These are phyloP conservation scores for Truncatella angustata DNA, from an alignment of 2,329 filamentous ascomycete species.

Conservation along the genomic window DNA sequence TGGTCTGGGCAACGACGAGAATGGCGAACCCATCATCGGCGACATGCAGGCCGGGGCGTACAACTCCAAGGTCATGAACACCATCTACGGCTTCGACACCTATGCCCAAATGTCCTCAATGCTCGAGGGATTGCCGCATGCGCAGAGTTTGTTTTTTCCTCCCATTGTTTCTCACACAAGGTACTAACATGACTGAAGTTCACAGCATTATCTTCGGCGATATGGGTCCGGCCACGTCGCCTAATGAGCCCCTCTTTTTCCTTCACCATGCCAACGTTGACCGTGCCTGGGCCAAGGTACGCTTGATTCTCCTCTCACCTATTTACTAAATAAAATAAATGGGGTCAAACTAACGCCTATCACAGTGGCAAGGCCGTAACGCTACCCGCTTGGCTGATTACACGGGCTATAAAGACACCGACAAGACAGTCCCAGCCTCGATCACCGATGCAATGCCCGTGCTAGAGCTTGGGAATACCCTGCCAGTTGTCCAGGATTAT, in stretches of 20 bases:
- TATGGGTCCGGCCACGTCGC: slow-evolving; percentile 13
- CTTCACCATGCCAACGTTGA: slow-evolving; percentile 25
- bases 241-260: slow-evolving; percentile 23
- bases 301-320: not conserved
- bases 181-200: not conserved
- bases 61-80: slow-evolving; percentile 21
- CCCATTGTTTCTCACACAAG: not conserved
- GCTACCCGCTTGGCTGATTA: slow-evolving; percentile 18
- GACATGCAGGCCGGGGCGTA: slow-evolving; percentile 26
- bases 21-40: slow-evolving; percentile 16
- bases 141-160: not conserved
- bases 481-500: slow-evolving; percentile 11
- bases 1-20: not conserved
- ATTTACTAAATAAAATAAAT: not conserved
- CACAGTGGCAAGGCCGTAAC: slow-evolving; percentile 26
- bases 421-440: not conserved
- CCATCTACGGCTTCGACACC: slow-evolving; percentile 17
- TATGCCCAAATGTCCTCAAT: slow-evolving; percentile 16
- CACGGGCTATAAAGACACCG: not conserved
- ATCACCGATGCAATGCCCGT: slow-evolving; percentile 30
- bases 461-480: slow-evolving; percentile 13
- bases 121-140: slow-evolving; percentile 1
- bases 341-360: not conserved
- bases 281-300: slow-evolving; percentile 21
- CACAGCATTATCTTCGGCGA: slow-evolving; percentile 12